Percentiles rank a stretch among this genome's conserved stretches.
Evolutionary conservation across 2,329 filamentous ascomycete genomes (phyloP).

Genomic region (Pseudocercospora cruenta): DNA sequence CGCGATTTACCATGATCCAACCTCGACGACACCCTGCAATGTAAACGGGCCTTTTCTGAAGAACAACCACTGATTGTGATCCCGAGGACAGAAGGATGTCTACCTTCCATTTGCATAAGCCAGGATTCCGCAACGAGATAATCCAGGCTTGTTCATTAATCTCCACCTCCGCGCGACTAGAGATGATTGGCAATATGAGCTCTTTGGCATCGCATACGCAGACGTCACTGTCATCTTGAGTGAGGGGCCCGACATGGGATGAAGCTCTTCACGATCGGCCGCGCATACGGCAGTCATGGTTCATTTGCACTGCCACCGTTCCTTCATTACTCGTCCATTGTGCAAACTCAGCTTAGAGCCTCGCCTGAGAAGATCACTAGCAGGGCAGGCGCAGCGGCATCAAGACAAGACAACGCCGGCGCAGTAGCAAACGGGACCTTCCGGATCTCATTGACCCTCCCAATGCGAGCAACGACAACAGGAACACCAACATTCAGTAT

Average conservation of each 20-base stretch:
- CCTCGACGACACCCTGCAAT: background rate
- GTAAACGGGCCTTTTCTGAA: constrained; percentile 8
- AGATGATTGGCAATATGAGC: background rate
- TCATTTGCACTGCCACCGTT: constrained; percentile 9
- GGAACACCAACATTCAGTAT: background rate
- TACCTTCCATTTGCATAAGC: background rate
- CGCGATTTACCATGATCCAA: background rate
- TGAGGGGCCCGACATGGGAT: constrained; percentile 11
- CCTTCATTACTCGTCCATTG: constrained; percentile 12
- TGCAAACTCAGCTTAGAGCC: constrained; percentile 2
- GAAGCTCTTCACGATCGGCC: constrained; percentile 16
- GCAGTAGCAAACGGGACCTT: background rate
- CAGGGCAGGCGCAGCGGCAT: constrained; percentile 6
- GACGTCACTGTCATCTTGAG: constrained; percentile 22
- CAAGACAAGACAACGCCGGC: constrained; percentile 4
- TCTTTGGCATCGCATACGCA: background rate
- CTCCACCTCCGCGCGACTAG: background rate
- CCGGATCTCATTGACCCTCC: background rate
- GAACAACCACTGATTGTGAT: background rate
- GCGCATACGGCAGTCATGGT: constrained; percentile 21
- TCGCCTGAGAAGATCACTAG: constrained; percentile 12
- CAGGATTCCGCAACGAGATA: background rate
- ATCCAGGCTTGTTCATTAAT: background rate
- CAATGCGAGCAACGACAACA: background rate
- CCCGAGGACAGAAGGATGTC: background rate